Evolutionary conservation across 2,329 filamentous ascomycete species (phyloP), one percentile per base, ranked within the genome.

Genomic region (Monilinia polystroma): DNA sequence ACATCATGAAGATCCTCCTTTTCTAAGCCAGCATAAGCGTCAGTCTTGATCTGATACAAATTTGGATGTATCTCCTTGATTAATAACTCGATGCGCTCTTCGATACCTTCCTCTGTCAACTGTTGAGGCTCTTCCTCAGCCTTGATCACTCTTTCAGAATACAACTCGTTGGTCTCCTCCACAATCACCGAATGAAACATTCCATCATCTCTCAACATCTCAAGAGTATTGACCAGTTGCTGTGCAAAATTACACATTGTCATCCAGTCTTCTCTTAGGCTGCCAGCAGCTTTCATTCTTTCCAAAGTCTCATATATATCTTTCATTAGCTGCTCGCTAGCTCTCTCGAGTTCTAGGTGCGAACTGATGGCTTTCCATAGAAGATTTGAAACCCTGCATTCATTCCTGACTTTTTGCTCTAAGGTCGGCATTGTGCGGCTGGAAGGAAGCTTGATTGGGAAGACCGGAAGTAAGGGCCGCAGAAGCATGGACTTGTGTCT

Each of bases 341-440:
- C 45, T 38, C 51, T 26, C 45, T 62, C 58, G n/a, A 62, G 45
- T 38, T 52, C 58, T 5, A 62, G 32, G 38, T 62, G 58, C 20
- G 45, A 62, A 18, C 51, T 8, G 6, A 62, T 41, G 18, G 58
- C 58, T n/a, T 35, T 35, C 4, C 45, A 51, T 12, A 62, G 29
- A 20, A 62, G n/a, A 38, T 38, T 3, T 51, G 58, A 4, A 32
- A 62, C 8, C 14, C 32, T 49, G n/a, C n/a, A 16, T 14, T 26
- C 45, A 20, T 51, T 6, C 20, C 45, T 26, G 58, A 41, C 32
- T 3, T 23, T 7, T 51, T 62, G 10, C 20, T 38, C 14, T 5
- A 51, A 26, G 45, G 20, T 38, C 2, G 58, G 20, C 58, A 62
- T 62, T 62, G n/a, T 29, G 58, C 1, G 14, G 11, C 4, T 26